Percentiles rank a stretch among this genome's conserved stretches.
Conservation (phyloP, 108 stramenopile genomes). For the Nitzschia sp. region DNA sequence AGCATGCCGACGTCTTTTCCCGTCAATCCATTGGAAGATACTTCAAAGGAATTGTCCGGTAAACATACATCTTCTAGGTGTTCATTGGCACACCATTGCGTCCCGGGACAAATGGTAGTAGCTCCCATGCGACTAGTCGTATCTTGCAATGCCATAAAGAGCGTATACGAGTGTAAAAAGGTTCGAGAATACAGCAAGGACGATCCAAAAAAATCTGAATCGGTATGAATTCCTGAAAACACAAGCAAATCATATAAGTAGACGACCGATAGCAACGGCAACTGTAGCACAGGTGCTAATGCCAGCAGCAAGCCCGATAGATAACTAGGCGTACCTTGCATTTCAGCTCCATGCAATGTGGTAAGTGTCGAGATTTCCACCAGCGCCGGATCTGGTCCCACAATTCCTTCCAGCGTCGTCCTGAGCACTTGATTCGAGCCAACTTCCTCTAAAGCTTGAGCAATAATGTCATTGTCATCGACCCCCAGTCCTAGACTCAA, state of each 20-base stretch:
- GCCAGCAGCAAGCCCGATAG: too few species aligned
- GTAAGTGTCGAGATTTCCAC: constrained; percentile 47
- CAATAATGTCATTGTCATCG: constrained; percentile 33
- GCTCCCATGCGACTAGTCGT: constrained; percentile 52
- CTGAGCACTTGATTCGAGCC: constrained; percentile 28
- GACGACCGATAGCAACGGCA: background rate
- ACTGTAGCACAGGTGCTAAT: too few species aligned
- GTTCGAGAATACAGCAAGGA: constrained; percentile 39
- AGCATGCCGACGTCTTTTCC: constrained; percentile 32
- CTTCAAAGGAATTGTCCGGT: constrained; percentile 37
- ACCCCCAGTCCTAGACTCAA: constrained; percentile 32
- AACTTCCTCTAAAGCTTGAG: constrained; percentile 37
- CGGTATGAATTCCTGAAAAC: constrained; percentile 41
- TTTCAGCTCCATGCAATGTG: constrained; percentile 32
- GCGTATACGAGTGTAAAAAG: constrained; percentile 54
- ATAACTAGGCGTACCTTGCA: constrained; percentile 36
- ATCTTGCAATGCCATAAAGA: constrained; percentile 57
- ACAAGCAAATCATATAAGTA: background rate
- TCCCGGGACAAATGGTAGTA: constrained; percentile 53
- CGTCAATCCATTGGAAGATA: constrained; percentile 31
- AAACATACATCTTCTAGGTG: constrained; percentile 30
- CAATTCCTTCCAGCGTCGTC: constrained; percentile 21
- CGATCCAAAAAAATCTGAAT: constrained; percentile 43
- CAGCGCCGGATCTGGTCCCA: constrained; percentile 48
- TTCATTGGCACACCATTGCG: constrained; percentile 52